Evolutionary conservation across 78 protist genomes (phyloP).

Genomic region (Guillardia theta): DNA sequence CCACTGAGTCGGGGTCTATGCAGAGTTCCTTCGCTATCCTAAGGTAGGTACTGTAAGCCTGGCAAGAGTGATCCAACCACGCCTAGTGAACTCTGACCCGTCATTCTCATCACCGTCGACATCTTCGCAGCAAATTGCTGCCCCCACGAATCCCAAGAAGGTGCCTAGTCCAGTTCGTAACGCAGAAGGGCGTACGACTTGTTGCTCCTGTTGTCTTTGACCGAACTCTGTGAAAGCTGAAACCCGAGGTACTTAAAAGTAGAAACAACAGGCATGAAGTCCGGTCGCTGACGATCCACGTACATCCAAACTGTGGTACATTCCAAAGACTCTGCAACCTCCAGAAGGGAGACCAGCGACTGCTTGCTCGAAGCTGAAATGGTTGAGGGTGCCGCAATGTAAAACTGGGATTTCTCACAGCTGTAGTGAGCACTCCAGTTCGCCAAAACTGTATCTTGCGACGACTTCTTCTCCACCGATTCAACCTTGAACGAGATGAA

Average conservation of each 20-base stretch:
- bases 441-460: not conserved
- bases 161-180: not conserved
- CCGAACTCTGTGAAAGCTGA: not conserved
- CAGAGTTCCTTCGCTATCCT: not conserved
- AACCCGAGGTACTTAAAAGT: conserved; percentile 18
- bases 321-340: not conserved
- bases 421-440: not conserved
- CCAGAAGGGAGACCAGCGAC: conserved; percentile 25
- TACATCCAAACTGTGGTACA: conserved; percentile 1
- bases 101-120: not conserved
- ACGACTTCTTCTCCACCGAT: not conserved
- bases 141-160: too few relatives aligned
- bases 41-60: not conserved
- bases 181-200: conserved; percentile 14
- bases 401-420: not conserved
- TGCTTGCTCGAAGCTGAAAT: not conserved
- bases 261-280: not conserved
- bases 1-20: conserved; percentile 11
- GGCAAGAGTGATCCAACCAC: not conserved
- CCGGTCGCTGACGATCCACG: not conserved
- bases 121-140: not conserved
- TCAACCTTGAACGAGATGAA: not conserved
- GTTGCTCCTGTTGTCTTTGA: not conserved
- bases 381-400: not conserved
- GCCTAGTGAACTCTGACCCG: conserved; percentile 1